phyloP scores from a whole-genome alignment of 1,284 basidiomycete species.

The Ustilago loliicola region DNA sequence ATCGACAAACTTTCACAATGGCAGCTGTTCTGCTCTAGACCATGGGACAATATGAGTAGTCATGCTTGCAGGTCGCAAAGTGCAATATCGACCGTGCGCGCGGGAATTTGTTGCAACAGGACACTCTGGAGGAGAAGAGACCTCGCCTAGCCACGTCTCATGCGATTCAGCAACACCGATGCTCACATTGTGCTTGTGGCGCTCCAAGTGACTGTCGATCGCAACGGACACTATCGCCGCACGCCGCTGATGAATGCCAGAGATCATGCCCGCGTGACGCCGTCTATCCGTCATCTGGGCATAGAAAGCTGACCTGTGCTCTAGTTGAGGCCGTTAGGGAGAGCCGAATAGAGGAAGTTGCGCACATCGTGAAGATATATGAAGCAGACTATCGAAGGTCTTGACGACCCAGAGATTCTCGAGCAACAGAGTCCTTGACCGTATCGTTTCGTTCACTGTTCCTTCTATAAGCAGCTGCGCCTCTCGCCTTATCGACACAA shows the following conservation, averaged over 20 bases:
- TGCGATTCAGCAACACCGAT: constrained; percentile 7
- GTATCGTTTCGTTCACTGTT: background rate
- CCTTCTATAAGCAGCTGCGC: background rate
- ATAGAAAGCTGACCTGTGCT: background rate
- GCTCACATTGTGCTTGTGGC: background rate
- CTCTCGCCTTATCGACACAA: background rate
- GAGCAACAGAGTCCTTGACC: background rate
- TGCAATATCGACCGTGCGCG: constrained; percentile 1
- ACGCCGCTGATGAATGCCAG: background rate
- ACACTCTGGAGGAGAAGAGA: background rate
- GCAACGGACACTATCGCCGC: background rate
- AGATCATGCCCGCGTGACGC: constrained; percentile 1
- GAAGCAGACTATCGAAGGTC: background rate
- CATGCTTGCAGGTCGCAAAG: background rate
- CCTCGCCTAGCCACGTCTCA: constrained; percentile 4
- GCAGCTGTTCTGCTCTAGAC: background rate
- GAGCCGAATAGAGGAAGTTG: too few species aligned
- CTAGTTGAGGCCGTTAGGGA: too few species aligned
- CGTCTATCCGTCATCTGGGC: background rate
- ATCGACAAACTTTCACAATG: background rate
- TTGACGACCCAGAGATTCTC: background rate
- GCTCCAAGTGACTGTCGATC: background rate
- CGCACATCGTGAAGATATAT: background rate
- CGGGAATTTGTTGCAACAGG: background rate
- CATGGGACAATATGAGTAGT: background rate